phyloP scores from a whole-genome alignment of 495 filamentous ascomycete species.

The Oidiodendron maius region DNA sequence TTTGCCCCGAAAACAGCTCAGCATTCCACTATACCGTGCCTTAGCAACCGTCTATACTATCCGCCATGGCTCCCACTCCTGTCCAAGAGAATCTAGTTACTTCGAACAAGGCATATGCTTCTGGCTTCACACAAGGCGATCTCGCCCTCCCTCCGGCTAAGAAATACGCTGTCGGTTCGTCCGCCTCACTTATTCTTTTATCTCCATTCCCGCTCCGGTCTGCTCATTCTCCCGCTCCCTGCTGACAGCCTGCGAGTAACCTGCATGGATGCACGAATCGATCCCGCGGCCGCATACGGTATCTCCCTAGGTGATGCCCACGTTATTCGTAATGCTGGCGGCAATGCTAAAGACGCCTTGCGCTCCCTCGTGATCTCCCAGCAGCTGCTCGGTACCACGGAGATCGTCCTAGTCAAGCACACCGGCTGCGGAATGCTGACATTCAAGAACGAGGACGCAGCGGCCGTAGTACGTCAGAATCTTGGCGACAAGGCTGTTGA shows the following conservation, averaged over 20 bases:
- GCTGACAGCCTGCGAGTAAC: constrained; percentile 39
- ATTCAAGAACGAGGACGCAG: constrained; percentile 62
- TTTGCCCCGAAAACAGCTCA: no score
- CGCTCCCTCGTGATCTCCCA: constrained; percentile 74
- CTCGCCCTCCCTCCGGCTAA: constrained; percentile 70
- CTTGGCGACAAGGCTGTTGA: constrained; percentile 39
- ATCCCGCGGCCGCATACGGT: constrained; percentile 63
- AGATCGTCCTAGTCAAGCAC: constrained; percentile 75
- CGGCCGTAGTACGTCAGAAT: constrained; percentile 50
- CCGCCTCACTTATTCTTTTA: neutral
- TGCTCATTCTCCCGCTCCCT: neutral
- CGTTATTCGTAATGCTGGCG: constrained; percentile 77
- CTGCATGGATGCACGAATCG: constrained; percentile 84
- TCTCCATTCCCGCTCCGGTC: neutral
- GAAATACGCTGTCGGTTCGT: constrained; percentile 52
- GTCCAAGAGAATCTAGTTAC: constrained; percentile 49
- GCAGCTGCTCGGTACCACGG: constrained; percentile 74
- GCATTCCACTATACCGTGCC: no score
- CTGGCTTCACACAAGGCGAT: constrained; percentile 55
- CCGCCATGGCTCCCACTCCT: constrained; percentile 20
- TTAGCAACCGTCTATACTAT: no score
- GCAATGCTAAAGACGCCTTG: constrained; percentile 58
- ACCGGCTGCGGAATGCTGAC: constrained; percentile 80
- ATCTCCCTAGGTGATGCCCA: constrained; percentile 57
- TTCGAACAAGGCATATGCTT: constrained; percentile 55